Base-by-base conservation (phyloP, 2,329 filamentous ascomycete species). In the Bipolaris zeicola region DNA sequence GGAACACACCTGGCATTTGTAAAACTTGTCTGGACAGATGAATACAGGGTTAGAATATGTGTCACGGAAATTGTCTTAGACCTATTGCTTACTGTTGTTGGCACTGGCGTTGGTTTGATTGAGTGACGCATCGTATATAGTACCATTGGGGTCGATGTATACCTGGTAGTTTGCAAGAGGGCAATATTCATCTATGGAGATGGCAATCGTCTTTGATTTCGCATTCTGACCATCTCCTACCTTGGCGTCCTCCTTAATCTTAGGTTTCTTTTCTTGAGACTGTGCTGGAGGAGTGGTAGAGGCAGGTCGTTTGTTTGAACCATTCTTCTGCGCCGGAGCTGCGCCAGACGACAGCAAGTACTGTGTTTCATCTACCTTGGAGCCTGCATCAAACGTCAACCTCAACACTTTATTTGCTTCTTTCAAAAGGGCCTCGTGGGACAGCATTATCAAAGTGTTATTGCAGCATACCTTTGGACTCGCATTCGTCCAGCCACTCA, bases 61-160 rank as follows among this genome's bases (percentile, higher is more conserved):
- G 1, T 38, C 33, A 16, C 14, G 14, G 3, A 8, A n/a, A 34
- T 2, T 24, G 1, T 11, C 18, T 3, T 5, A n/a, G 8, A 5
- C 16, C 2, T 4, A 14, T 6, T 13, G 14, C 52, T 55, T 44
- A 55, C 52, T 94, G 75, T 90, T 89, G 70, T 94, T 95, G 44
- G 82, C 76, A 0, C 80, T 77, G 0, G 89, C 80, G 63, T 92
- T 90, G 10, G 91, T 89, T 71, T 93, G 89, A 64, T 93, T 95
- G 43, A 96, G 79, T 0, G 89, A 87, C 0, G 89, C 91, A 70
- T 96, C 91, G 72, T 85, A 94, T 45, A 94, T 91, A 52, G 89
- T 77, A 18, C 86, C 85, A 37, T 83, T 75, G 1, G 83, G 76
- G 58, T 88, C 88, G 53, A 94, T 84, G 68, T 89, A 87, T 31